These are phyloP conservation scores for Cladosporium sp. DNA, from an alignment of 2,329 filamentous ascomycete species.

Conservation along the genomic window DNA sequence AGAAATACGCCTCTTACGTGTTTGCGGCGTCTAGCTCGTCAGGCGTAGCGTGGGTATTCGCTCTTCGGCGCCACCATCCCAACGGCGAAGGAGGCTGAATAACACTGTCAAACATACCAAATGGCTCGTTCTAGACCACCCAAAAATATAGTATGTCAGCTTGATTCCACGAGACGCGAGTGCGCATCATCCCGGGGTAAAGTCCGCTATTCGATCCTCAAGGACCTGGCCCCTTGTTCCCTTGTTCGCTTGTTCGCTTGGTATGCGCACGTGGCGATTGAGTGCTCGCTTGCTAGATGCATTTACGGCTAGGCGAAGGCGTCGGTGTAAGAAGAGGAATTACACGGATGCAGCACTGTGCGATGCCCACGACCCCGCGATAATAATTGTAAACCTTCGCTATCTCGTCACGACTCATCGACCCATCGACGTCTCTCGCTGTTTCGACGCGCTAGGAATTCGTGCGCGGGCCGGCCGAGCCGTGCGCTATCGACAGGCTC, in stretches of 20 bases:
- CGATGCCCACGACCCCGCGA: neutral
- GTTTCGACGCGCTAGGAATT: conserved; percentile 4
- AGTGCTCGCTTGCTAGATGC: neutral
- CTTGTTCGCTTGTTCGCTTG: neutral
- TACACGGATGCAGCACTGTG: neutral
- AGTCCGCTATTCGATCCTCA: neutral
- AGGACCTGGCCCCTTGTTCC: neutral
- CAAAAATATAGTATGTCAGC: neutral
- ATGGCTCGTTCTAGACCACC: neutral
- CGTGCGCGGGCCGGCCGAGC: neutral
- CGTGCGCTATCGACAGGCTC: neutral
- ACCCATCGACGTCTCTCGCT: neutral
- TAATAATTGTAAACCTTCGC: neutral
- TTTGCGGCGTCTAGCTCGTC: neutral
- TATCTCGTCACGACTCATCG: neutral
- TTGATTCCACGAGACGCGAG: no score
- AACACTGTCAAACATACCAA: neutral
- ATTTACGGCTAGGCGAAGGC: neutral
- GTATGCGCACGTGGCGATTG: neutral
- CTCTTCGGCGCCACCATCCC: neutral
- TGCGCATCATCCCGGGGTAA: neutral
- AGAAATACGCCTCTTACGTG: neutral
- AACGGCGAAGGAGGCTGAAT: neutral
- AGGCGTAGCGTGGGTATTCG: neutral
- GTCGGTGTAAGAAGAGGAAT: neutral